A percentile compares a stretch with the other conserved stretches of the same genome.
phyloP scores from a whole-genome alignment of 345 rosid species.

The Gossypium australe region DNA sequence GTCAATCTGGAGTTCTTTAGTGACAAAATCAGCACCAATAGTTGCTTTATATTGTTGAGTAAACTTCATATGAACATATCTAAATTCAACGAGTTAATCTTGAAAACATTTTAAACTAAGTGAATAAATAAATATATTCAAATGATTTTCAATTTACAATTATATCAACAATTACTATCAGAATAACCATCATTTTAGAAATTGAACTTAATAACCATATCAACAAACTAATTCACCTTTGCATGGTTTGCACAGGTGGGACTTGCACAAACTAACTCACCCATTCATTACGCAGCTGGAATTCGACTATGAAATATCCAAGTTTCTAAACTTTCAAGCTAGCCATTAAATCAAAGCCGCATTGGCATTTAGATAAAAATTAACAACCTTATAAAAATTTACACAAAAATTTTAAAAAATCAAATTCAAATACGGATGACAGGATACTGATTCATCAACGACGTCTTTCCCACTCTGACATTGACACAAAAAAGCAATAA shows the following conservation, averaged over 20 bases:
- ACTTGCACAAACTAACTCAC: no score
- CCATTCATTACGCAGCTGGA: no score
- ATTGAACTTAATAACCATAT: no score
- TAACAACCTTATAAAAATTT: neutral
- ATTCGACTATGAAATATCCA: no score
- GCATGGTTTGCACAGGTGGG: no score
- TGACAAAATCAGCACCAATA: constrained; percentile 96
- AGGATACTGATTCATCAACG: constrained; percentile 99
- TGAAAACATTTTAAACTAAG: neutral
- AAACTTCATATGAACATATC: constrained; percentile 82
- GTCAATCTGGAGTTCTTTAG: constrained; percentile 89
- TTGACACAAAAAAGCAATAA: constrained; percentile 14
- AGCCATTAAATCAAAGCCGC: no score
- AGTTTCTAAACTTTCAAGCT: no score
- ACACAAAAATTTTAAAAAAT: neutral
- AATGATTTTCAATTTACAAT: no score
- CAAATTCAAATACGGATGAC: neutral
- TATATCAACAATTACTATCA: no score
- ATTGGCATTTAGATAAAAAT: neutral
- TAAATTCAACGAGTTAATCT: constrained; percentile 24
- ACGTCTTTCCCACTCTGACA: constrained; percentile 96
- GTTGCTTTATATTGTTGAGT: constrained; percentile 98
- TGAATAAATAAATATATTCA: no score
- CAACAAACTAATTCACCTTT: no score
- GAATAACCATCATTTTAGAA: no score